These are phyloP conservation scores for Zymoseptoria passerinii DNA, from an alignment of 2,329 filamentous ascomycete genomes.

Conservation along the genomic window DNA sequence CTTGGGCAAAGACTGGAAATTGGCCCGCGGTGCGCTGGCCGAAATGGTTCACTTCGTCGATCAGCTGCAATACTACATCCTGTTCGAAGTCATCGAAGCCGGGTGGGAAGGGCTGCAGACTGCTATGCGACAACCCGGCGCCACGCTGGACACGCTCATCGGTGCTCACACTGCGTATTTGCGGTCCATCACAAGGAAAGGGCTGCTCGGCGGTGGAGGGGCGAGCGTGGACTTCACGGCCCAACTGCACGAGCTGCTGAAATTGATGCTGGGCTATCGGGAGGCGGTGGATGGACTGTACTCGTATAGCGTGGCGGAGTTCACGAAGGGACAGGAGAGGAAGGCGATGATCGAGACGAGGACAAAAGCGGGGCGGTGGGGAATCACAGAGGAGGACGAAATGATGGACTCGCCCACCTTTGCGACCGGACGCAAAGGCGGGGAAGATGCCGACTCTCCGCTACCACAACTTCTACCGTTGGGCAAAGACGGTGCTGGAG, in stretches of 20 bases:
- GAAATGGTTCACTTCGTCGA: constrained; percentile 99
- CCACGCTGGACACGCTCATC: constrained; percentile 91
- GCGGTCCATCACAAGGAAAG: constrained; percentile 90
- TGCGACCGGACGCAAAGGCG: constrained; percentile 5
- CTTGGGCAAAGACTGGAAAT: constrained; percentile 65
- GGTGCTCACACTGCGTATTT: constrained; percentile 85
- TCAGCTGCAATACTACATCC: constrained; percentile 95
- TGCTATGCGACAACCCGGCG: constrained; percentile 66
- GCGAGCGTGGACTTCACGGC: constrained; percentile 63
- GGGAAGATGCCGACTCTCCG: constrained; percentile 33
- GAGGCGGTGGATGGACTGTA: constrained; percentile 91
- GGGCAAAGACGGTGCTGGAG: constrained; percentile 27
- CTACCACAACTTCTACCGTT: constrained; percentile 34
- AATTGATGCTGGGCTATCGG: constrained; percentile 87
- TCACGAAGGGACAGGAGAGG: constrained; percentile 79
- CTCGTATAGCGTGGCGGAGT: constrained; percentile 89
- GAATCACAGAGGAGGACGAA: constrained; percentile 48
- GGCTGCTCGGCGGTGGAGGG: constrained; percentile 64
- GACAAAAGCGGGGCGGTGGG: constrained; percentile 58
- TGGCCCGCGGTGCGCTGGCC: constrained; percentile 75
- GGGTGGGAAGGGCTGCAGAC: constrained; percentile 87
- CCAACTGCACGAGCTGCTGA: constrained; percentile 85
- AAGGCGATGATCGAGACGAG: constrained; percentile 62
- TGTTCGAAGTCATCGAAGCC: constrained; percentile 96
- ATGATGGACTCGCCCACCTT: constrained; percentile 27